These are phyloP conservation scores for Candida mesenterica DNA, from an alignment of 1,139 yeast genomes.

Conservation along the genomic window DNA sequence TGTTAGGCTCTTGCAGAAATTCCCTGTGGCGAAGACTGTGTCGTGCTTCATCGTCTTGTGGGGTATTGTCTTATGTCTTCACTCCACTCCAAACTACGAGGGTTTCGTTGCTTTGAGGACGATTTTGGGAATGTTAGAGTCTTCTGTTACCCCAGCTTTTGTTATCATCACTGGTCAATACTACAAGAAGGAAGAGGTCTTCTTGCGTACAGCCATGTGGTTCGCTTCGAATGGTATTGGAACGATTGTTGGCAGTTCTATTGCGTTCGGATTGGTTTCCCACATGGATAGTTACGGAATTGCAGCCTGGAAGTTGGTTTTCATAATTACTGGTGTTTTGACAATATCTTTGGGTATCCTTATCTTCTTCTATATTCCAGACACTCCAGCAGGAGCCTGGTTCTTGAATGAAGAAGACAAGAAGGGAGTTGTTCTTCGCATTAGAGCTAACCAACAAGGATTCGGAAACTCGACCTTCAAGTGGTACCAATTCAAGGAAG, in stretches of 20 bases:
- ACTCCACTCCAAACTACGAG: conserved; percentile 38
- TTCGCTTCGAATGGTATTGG: conserved; percentile 54
- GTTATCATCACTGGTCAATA: conserved; percentile 55
- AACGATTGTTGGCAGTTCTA: conserved; percentile 50
- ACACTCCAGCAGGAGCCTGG: conserved; percentile 53
- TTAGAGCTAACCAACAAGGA: conserved; percentile 48
- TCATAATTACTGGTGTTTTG: conserved; percentile 46
- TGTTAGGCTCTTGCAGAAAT: conserved; percentile 37
- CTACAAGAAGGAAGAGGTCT: conserved; percentile 52
- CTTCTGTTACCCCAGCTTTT: conserved; percentile 53
- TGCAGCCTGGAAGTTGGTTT: conserved; percentile 47
- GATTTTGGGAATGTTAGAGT: conserved; percentile 55
- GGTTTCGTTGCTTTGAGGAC: conserved; percentile 44
- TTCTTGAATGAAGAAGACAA: conserved; percentile 44
- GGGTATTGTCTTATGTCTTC: conserved; percentile 45
- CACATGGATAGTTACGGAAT: conserved; percentile 39
- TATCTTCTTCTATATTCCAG: conserved; percentile 48
- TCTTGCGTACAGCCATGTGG: conserved; percentile 48
- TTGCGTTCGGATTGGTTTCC: conserved; percentile 36
- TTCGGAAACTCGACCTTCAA: conserved; percentile 57
- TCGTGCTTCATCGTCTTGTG: conserved; percentile 40
- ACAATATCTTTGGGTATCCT: conserved; percentile 45
- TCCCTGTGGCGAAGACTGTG: conserved; percentile 41
- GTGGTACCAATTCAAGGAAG: conserved; percentile 52
- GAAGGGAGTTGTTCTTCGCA: conserved; percentile 30